phyloP scores from a whole-genome alignment of 768 basidiomycete genomes.

The Trametes cinnabarina region DNA sequence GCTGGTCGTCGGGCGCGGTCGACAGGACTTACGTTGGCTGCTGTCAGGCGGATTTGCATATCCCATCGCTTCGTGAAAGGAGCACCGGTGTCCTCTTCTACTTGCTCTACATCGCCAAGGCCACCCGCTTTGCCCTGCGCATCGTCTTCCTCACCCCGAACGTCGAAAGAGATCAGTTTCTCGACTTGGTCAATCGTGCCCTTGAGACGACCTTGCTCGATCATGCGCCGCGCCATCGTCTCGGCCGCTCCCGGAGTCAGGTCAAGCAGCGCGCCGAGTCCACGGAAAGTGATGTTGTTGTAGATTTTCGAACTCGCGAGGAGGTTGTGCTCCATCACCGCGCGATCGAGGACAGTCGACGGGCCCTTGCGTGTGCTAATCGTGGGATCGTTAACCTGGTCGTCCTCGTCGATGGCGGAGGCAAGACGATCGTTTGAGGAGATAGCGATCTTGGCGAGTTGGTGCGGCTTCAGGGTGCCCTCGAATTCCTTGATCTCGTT shows the following conservation, averaged over 20 bases:
- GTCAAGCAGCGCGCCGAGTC: conserved; percentile 87
- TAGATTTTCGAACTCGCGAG: conserved; percentile 96
- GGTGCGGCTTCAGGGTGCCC: conserved; percentile 82
- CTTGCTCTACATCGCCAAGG: conserved; percentile 82
- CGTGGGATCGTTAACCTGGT: conserved; percentile 48
- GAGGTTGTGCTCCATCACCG: conserved; percentile 98
- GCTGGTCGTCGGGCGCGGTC: background rate
- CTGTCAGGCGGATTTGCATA: conserved; percentile 83
- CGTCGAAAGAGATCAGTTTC: conserved; percentile 91
- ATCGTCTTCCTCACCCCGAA: conserved; percentile 80
- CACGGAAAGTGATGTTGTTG: conserved; percentile 94
- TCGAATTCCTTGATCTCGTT: conserved; percentile 90
- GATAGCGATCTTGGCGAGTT: conserved; percentile 87
- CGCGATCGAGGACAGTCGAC: conserved; percentile 92
- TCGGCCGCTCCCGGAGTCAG: conserved; percentile 92
- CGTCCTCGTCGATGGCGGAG: conserved; percentile 55
- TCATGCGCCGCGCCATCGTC: conserved; percentile 98
- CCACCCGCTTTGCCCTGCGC: conserved; percentile 95
- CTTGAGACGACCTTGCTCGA: conserved; percentile 91
- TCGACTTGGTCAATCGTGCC: conserved; percentile 97
- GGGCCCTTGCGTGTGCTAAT: conserved; percentile 84
- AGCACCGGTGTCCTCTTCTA: conserved; percentile 83
- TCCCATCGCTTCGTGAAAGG: conserved; percentile 97
- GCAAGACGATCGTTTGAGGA: conserved; percentile 81
- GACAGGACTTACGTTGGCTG: conserved; percentile 72